Percentiles rank a stretch among this genome's conserved stretches.
Evolutionary conservation across 2,329 filamentous ascomycete genomes (phyloP).

Genomic region (Fusarium falciforme): DNA sequence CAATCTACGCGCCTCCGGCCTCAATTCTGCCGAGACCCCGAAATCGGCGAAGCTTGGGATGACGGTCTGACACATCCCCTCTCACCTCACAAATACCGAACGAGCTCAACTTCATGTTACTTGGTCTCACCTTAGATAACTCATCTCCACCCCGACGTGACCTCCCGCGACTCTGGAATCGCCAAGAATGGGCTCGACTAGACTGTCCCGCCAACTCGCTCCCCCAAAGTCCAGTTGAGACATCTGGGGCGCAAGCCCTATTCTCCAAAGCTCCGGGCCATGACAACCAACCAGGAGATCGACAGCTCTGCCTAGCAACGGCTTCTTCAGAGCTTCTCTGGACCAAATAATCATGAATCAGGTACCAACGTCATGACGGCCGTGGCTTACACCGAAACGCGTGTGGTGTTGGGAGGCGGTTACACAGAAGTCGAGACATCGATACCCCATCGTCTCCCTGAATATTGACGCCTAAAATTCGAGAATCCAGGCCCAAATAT

Average conservation of each 20-base stretch:
- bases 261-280: slow-evolving; percentile 1
- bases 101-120: neutral
- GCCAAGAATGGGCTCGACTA: slow-evolving; percentile 8
- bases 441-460: neutral
- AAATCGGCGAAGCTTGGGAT: neutral
- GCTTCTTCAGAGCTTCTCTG: neutral
- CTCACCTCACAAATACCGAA: neutral
- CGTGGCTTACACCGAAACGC: neutral
- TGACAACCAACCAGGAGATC: slow-evolving; percentile 12
- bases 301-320: slow-evolving; percentile 12
- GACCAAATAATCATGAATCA: neutral
- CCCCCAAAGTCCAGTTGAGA: slow-evolving; percentile 19
- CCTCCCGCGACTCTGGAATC: slow-evolving; percentile 23
- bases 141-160: slow-evolving; percentile 19
- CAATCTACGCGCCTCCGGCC: neutral
- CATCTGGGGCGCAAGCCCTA: slow-evolving; percentile 4
- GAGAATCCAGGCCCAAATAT: neutral
- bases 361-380: neutral
- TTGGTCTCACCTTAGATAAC: slow-evolving; percentile 19
- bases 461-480: neutral
- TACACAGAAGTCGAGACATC: slow-evolving; percentile 14
- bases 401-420: neutral
- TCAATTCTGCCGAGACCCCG: slow-evolving; percentile 23
- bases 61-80: slow-evolving; percentile 9
- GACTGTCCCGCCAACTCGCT: slow-evolving; percentile 22